A percentile compares a stretch with the other conserved stretches of the same genome.
These are phyloP conservation scores for Paulownia fortunei DNA, from an alignment of 257 asterid species.

Conservation along the genomic window DNA sequence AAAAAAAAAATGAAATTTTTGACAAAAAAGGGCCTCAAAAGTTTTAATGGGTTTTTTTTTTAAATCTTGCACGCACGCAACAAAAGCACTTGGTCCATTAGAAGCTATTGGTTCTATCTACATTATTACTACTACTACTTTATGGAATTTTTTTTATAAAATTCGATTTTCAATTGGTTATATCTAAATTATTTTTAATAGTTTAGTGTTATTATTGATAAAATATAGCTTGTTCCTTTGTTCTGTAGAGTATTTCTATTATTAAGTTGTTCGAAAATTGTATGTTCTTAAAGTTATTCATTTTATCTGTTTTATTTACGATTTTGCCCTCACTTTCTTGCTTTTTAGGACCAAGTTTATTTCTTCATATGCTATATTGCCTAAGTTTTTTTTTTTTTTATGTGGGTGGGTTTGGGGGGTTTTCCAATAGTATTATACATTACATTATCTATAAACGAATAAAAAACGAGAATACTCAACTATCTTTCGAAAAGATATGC, in stretches of 20 bases:
- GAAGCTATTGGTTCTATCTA: constrained; percentile 30
- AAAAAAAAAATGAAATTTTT: not conserved
- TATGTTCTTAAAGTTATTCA: not conserved
- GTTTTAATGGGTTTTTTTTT: constrained; percentile 31
- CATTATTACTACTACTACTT: constrained; percentile 30
- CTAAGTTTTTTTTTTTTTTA: not conserved
- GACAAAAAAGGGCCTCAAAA: constrained; percentile 8
- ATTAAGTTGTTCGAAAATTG: too few species aligned
- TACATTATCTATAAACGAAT: too few species aligned
- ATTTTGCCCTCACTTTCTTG: not conserved
- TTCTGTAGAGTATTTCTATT: too few species aligned
- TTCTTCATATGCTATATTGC: not conserved
- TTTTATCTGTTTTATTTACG: not conserved
- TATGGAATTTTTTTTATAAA: too few species aligned
- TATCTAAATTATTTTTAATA: not conserved
- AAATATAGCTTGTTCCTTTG: not conserved
- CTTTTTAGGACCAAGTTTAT: not conserved
- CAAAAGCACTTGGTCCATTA: constrained; percentile 55
- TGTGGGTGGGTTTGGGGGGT: too few species aligned
- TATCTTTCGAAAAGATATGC: too few species aligned
- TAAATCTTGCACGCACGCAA: constrained; percentile 93
- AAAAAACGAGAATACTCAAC: too few species aligned
- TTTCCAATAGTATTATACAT: too few species aligned
- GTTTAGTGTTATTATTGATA: too few species aligned
- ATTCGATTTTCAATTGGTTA: not conserved